Percentiles rank a stretch among this genome's conserved stretches.
Evolutionary conservation across 352 stramenopile species (phyloP).

Genomic region (Phytophthora parvispora): DNA sequence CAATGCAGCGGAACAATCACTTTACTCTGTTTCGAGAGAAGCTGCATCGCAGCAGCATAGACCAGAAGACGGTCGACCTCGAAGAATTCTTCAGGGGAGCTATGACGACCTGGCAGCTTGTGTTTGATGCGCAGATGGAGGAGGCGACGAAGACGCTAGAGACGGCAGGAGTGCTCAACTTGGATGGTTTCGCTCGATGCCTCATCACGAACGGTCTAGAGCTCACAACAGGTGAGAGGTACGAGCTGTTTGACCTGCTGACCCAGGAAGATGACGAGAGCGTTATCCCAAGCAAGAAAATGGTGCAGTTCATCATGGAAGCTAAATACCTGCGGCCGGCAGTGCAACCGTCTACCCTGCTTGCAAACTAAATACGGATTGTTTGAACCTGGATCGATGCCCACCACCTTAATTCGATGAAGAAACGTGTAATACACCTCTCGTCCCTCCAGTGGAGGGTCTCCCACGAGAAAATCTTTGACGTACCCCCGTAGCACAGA

Average conservation of each 20-base stretch:
- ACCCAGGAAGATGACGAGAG: slow-evolving; percentile 45
- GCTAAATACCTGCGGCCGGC: slow-evolving; percentile 30
- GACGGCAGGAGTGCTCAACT: slow-evolving; percentile 33
- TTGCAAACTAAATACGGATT: not conserved
- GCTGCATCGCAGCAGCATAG: slow-evolving; percentile 47
- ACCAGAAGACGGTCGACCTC: slow-evolving; percentile 54
- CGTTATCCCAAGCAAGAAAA: slow-evolving; percentile 38
- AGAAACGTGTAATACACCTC: no score
- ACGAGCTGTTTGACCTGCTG: slow-evolving; percentile 70
- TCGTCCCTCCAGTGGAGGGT: no score
- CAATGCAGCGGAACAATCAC: slow-evolving; percentile 46
- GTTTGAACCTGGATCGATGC: no score
- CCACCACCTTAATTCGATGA: no score
- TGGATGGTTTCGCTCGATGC: slow-evolving; percentile 49
- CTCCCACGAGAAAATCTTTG: no score
- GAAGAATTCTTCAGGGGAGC: slow-evolving; percentile 48
- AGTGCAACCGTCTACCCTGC: not conserved
- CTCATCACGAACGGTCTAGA: slow-evolving; percentile 49
- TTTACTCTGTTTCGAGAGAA: slow-evolving; percentile 48
- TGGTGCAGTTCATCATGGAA: slow-evolving; percentile 45
- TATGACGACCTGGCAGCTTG: slow-evolving; percentile 55
- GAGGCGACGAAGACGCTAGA: slow-evolving; percentile 37
- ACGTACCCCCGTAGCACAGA: no score
- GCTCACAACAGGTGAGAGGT: slow-evolving; percentile 60
- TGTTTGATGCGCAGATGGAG: slow-evolving; percentile 45